Base-by-base conservation (phyloP, 257 asterid genomes). In the Gentiana macrophylla region DNA sequence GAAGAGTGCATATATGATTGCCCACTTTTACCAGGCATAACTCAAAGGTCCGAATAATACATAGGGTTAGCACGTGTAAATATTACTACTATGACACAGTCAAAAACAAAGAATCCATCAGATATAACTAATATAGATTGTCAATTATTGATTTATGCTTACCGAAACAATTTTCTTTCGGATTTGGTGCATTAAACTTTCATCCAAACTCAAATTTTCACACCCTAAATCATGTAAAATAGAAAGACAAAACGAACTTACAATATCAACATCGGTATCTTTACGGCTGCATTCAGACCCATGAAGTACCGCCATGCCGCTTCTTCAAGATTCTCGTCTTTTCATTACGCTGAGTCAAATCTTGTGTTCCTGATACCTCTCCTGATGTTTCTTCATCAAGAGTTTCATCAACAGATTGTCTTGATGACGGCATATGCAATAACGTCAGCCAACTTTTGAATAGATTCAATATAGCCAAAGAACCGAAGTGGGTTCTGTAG, bases 361-460 rank as follows among this genome's bases (percentile, higher is more conserved):
- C 62, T 45, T 72, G 64, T 53, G 62, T 62, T 65, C 72, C 84
- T 35, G 81, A 50, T 52, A 77, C 62, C 63, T 67, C 88, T 12
- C 54, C 35, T 10, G 77, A 65, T 45, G 80, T 68, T 66, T 76
- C 77, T 73, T n/a, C n/a, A n/a, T 79, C 84, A 12, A 63, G 50
- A 47, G 72, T 62, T 71, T 62, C 74, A 63, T 80, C 74, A 52
- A 59, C 64, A 3, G 68, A 70, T 61, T 64, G 79, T 37, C 73
- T 63, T 55, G 64, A 56, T 51, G 85, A 64, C 41, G 86, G 79
- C 37, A 76, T 63, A 50, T 67, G 86, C 71, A 84, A 63, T 68
- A 86, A 69, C 72, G 57, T 65, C 77, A 89, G 73, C 95, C 96
- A 91, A 68, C 76, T 77, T 72, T 69, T 82, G 56, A 86, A 82